Evolutionary conservation across 2,329 filamentous ascomycete genomes (phyloP).

Genomic region (Davidsoniella virescens): DNA sequence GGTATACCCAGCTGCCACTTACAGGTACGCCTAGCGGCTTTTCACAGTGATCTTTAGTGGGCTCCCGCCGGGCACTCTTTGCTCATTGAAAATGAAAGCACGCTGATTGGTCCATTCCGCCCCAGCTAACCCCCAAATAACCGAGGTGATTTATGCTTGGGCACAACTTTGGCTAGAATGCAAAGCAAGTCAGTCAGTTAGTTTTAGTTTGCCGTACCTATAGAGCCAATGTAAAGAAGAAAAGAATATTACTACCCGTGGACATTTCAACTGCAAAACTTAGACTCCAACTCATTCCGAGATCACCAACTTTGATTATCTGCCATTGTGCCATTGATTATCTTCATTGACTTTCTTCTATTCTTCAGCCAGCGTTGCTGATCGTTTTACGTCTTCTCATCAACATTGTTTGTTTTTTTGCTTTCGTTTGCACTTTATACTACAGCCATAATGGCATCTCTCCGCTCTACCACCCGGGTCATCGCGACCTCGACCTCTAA

Average conservation of each 20-base stretch:
- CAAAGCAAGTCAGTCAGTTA: too few relatives aligned
- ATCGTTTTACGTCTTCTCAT: neutral
- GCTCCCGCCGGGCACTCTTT: neutral
- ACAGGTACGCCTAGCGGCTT: neutral
- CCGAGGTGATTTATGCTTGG: constrained; percentile 10
- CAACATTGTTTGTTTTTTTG: neutral
- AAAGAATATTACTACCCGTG: too few relatives aligned
- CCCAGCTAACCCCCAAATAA: constrained; percentile 7
- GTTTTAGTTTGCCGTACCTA: neutral
- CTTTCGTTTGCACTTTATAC: neutral
- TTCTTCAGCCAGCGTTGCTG: neutral
- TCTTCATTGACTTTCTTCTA: neutral
- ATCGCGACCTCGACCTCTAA: constrained; percentile 29
- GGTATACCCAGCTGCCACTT: too few relatives aligned
- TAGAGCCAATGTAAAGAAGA: too few relatives aligned
- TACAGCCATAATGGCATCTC: constrained; percentile 37
- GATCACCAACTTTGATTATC: neutral
- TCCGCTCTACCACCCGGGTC: constrained; percentile 41
- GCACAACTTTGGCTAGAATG: neutral
- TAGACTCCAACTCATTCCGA: constrained; percentile 2
- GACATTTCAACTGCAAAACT: constrained; percentile 2
- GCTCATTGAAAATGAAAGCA: constrained; percentile 12
- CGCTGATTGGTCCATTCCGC: constrained; percentile 8
- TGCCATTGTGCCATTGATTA: neutral
- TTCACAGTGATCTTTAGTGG: constrained; percentile 3